Conservation (phyloP, 176 grass and related monocot species). For the Musa acuminata region DNA sequence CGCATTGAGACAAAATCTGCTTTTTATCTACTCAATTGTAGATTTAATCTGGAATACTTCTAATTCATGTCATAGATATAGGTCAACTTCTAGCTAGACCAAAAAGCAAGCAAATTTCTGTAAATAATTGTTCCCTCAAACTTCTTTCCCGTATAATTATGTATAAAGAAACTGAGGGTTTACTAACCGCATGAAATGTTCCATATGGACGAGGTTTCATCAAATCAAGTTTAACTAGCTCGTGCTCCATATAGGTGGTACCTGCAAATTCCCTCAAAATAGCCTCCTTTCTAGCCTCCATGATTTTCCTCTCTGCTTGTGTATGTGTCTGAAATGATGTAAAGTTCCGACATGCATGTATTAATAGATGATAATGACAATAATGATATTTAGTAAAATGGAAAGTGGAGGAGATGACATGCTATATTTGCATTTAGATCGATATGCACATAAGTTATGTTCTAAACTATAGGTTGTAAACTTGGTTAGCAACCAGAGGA, state of each 20-base stretch:
- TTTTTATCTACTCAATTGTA: not conserved
- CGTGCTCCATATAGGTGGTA: slow-evolving; percentile 43
- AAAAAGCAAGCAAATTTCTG: not conserved
- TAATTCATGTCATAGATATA: not conserved
- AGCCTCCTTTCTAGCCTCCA: slow-evolving; percentile 76
- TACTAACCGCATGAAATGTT: slow-evolving; percentile 75
- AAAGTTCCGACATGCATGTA: not conserved
- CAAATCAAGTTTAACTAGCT: slow-evolving; percentile 52
- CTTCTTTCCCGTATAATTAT: not conserved
- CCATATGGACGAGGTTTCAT: slow-evolving; percentile 61
- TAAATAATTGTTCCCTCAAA: not conserved
- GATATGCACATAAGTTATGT: not conserved
- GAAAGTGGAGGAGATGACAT: not conserved
- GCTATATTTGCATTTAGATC: not conserved
- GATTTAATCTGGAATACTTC: not conserved
- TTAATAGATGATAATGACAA: not conserved
- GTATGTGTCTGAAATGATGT: slow-evolving; percentile 68
- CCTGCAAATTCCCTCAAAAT: slow-evolving; percentile 47
- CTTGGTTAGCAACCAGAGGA: not conserved
- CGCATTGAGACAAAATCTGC: no score
- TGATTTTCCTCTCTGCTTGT: slow-evolving; percentile 89
- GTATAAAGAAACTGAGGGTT: slow-evolving; percentile 6
- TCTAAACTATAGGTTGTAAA: not conserved
- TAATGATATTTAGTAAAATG: not conserved
- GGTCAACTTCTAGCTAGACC: not conserved